Percentiles rank a stretch among this genome's conserved stretches.
Evolutionary conservation across 257 asterid species (phyloP).

Genomic region (Solanum bulbocastanum): DNA sequence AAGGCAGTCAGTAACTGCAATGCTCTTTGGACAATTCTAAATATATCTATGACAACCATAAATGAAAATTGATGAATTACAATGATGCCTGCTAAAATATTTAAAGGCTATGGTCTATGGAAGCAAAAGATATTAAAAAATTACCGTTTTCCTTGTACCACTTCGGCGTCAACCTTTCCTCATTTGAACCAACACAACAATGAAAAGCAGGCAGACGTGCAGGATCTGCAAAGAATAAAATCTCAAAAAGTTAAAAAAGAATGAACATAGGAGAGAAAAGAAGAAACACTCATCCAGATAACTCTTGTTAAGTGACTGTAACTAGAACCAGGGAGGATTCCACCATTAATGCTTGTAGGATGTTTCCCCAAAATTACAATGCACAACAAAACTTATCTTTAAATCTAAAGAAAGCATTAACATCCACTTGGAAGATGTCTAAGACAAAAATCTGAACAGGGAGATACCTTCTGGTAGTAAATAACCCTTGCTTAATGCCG

Average conservation of each 20-base stretch:
- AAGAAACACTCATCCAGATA: background rate
- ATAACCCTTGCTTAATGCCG: conserved; percentile 88
- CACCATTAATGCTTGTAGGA: background rate
- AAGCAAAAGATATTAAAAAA: background rate
- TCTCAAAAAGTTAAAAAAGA: background rate
- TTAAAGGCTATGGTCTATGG: background rate
- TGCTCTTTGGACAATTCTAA: background rate
- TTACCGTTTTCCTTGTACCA: conserved; percentile 86
- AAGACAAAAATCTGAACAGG: background rate
- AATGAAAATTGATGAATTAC: background rate
- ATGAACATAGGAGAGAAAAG: background rate
- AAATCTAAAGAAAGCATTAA: background rate
- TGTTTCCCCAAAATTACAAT: background rate
- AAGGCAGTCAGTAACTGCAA: background rate
- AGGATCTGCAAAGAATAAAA: conserved; percentile 43
- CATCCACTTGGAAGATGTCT: background rate
- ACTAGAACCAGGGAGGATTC: background rate
- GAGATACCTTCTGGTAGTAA: conserved; percentile 78
- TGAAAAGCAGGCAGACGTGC: conserved; percentile 80
- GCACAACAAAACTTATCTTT: background rate
- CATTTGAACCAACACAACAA: conserved; percentile 74
- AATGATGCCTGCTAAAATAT: background rate
- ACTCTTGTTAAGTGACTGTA: background rate
- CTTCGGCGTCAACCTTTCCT: conserved; percentile 57
- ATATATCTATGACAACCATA: background rate